Conservation (phyloP, 768 basidiomycete genomes). For the Daedalea quercina region DNA sequence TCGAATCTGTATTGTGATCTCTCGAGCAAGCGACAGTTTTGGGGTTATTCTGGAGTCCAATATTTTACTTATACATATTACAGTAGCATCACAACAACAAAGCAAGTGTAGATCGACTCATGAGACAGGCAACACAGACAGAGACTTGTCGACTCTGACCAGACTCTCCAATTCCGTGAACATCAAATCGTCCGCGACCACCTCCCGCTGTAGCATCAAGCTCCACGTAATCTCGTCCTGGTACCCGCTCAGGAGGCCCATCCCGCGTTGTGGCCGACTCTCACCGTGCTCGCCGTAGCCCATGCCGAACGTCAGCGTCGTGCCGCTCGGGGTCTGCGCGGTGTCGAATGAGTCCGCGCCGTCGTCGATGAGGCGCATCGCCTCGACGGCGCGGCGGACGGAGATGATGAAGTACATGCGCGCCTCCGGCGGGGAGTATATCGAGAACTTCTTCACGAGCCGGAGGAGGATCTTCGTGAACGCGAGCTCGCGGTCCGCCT, state of each 20-base stretch:
- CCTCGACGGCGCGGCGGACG: slow-evolving; percentile 64
- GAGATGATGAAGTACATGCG: slow-evolving; percentile 48
- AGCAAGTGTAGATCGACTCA: not conserved
- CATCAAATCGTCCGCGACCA: slow-evolving; percentile 55
- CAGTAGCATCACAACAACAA: not conserved
- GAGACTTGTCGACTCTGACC: slow-evolving; percentile 40
- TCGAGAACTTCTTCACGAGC: slow-evolving; percentile 59
- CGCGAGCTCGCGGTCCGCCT: slow-evolving; percentile 57
- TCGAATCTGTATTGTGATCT: not conserved
- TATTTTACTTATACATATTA: slow-evolving; percentile 4
- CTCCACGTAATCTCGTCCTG: slow-evolving; percentile 64
- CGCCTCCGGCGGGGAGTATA: slow-evolving; percentile 40
- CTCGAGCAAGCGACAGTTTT: not conserved
- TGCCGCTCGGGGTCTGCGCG: slow-evolving; percentile 44
- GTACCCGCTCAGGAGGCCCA: slow-evolving; percentile 66
- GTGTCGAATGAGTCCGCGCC: slow-evolving; percentile 70
- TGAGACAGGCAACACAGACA: not conserved
- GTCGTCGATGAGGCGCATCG: slow-evolving; percentile 74
- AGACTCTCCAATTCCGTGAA: slow-evolving; percentile 79
- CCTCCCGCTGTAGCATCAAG: slow-evolving; percentile 61
- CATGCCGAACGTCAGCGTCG: slow-evolving; percentile 77
- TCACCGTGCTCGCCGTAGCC: slow-evolving; percentile 75
- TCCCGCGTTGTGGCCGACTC: slow-evolving; percentile 58
- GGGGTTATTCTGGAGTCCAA: not conserved
- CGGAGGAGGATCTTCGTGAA: slow-evolving; percentile 67